These are phyloP conservation scores for Neoboletus magnificus DNA, from an alignment of 768 basidiomycete genomes.

Conservation along the genomic window DNA sequence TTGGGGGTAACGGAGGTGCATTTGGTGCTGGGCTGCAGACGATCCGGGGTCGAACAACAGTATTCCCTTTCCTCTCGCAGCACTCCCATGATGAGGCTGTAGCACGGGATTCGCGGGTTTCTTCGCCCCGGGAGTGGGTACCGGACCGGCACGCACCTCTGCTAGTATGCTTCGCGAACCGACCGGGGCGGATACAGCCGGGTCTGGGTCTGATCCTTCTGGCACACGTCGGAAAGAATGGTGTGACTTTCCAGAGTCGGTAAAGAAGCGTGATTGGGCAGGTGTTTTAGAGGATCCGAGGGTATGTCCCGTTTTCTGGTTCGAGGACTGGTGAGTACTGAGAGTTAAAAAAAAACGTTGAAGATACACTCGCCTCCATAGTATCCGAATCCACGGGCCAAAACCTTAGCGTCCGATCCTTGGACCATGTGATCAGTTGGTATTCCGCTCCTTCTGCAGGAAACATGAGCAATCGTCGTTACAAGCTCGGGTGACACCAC, in stretches of 20 bases:
- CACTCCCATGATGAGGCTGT: constrained; percentile 35
- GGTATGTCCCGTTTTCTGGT: constrained; percentile 49
- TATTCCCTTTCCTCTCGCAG: constrained; percentile 30
- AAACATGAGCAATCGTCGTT: background rate
- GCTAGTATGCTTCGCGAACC: constrained; percentile 66
- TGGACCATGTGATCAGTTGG: constrained; percentile 76
- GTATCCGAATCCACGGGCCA: constrained; percentile 79
- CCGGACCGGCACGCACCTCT: constrained; percentile 60
- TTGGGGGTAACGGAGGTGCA: constrained; percentile 35
- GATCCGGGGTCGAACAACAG: constrained; percentile 35
- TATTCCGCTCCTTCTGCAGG: constrained; percentile 49
- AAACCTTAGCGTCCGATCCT: constrained; percentile 86
- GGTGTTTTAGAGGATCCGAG: constrained; percentile 27
- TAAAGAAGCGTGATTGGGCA: constrained; percentile 22
- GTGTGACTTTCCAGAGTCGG: constrained; percentile 24
- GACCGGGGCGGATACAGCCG: constrained; percentile 63
- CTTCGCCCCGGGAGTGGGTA: constrained; percentile 19
- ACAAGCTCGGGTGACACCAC: background rate
- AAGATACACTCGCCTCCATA: constrained; percentile 50
- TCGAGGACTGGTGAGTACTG: constrained; percentile 6
- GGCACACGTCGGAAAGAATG: constrained; percentile 59
- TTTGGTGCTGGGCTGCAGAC: constrained; percentile 22
- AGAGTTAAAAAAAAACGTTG: background rate
- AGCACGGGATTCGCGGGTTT: constrained; percentile 26
- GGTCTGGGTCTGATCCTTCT: constrained; percentile 31